These are phyloP conservation scores for Ustilago hordei DNA, from an alignment of 1,284 basidiomycete species.

Conservation along the genomic window DNA sequence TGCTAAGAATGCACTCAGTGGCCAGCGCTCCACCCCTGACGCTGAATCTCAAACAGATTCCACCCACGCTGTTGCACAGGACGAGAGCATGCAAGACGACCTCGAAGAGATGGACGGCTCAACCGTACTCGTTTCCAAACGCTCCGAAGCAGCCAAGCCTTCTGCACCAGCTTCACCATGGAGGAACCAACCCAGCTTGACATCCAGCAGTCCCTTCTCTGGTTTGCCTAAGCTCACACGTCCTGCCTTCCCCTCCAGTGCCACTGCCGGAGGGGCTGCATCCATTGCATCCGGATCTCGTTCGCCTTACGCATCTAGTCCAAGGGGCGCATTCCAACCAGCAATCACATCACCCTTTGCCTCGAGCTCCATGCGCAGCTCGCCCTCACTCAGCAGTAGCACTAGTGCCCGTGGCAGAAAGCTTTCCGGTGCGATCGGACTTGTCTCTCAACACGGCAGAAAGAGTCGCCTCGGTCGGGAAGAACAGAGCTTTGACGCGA, in stretches of 20 bases:
- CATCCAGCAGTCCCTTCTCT: constrained; percentile 52
- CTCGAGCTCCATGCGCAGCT: constrained; percentile 30
- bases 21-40: not conserved
- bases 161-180: constrained; percentile 31
- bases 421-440: constrained; percentile 32
- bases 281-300: constrained; percentile 35
- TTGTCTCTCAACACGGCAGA: constrained; percentile 45
- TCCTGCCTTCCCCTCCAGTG: constrained; percentile 1
- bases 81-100: constrained; percentile 39
- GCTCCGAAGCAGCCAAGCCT: not conserved
- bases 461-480: constrained; percentile 31
- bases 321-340: constrained; percentile 31
- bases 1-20: constrained; percentile 42
- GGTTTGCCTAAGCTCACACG: constrained; percentile 48
- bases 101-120: constrained; percentile 28
- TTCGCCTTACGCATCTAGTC: constrained; percentile 30
- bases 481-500: constrained; percentile 15
- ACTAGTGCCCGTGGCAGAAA: constrained; percentile 1
- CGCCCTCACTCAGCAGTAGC: constrained; percentile 18
- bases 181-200: constrained; percentile 45
- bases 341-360: constrained; percentile 39
- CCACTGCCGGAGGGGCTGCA: constrained; percentile 2
- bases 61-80: not conserved
- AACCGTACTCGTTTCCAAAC: constrained; percentile 23
- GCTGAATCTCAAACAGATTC: not conserved